These are phyloP conservation scores for Parastagonospora nodorum DNA, from an alignment of 2,329 filamentous ascomycete species.

Conservation along the genomic window DNA sequence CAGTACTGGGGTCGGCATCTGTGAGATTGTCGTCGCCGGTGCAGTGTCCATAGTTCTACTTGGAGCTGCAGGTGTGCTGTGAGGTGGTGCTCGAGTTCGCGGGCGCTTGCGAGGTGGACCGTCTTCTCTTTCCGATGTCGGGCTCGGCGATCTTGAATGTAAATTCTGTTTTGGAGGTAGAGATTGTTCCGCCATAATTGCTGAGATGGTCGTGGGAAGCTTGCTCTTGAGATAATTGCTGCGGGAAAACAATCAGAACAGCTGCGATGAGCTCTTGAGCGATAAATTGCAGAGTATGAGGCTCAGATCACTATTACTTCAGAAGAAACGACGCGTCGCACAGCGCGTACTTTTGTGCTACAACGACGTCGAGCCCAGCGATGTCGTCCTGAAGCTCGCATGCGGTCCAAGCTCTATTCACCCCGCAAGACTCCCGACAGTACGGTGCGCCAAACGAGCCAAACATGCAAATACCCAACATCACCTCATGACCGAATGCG, in stretches of 20 bases:
- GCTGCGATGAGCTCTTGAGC: too few relatives aligned
- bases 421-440: slow-evolving; percentile 17
- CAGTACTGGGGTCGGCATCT: background rate
- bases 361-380: background rate
- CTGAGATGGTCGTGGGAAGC: background rate
- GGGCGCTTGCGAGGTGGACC: slow-evolving; percentile 36
- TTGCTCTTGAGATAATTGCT: background rate
- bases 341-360: too few relatives aligned
- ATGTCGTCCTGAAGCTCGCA: slow-evolving; percentile 1
- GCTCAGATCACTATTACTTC: too few relatives aligned
- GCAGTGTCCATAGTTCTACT: background rate
- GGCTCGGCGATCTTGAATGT: slow-evolving; percentile 8
- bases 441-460: slow-evolving; percentile 21
- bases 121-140: slow-evolving; percentile 11
- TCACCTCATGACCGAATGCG: slow-evolving; percentile 7
- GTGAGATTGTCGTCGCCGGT: background rate
- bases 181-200: background rate
- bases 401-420: slow-evolving; percentile 13
- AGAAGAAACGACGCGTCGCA: too few relatives aligned
- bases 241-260: too few relatives aligned
- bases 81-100: slow-evolving; percentile 40
- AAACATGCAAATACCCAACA: slow-evolving; percentile 17
- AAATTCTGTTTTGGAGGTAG: background rate
- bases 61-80: slow-evolving; percentile 10
- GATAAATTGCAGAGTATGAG: too few relatives aligned